Percentiles rank a stretch among this genome's conserved stretches.
Conservation (phyloP, 371 early-diverging fungal species). For the Rhizomucor pusillus region DNA sequence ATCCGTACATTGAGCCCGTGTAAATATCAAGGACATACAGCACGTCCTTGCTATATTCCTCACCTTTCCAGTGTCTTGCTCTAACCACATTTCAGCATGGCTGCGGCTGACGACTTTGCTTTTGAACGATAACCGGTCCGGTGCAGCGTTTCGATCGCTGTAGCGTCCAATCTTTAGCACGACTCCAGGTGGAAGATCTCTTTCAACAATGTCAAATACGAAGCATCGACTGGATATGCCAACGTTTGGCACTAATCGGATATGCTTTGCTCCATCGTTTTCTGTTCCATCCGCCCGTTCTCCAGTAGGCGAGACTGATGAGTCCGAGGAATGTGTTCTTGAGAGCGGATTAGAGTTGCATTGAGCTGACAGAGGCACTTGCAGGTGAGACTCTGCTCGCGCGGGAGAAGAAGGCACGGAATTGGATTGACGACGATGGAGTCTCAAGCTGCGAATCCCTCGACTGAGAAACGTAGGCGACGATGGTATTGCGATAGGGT, state of each 20-base stretch:
- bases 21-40: too few species aligned
- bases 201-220: constrained; percentile 81
- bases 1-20: background rate
- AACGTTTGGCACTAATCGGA: constrained; percentile 75
- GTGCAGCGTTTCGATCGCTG: constrained; percentile 64
- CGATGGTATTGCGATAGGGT: constrained; percentile 2
- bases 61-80: constrained; percentile 69
- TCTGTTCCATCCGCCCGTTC: background rate
- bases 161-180: constrained; percentile 77
- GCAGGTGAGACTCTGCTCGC: constrained; percentile 1
- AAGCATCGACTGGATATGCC: constrained; percentile 67
- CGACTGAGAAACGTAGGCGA: constrained; percentile 31
- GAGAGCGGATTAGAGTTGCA: constrained; percentile 1
- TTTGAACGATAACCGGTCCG: constrained; percentile 82
- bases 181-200: constrained; percentile 65
- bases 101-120: constrained; percentile 92
- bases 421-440: constrained; percentile 24
- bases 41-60: constrained; percentile 36
- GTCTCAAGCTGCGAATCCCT: constrained; percentile 35
- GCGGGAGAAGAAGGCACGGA: constrained; percentile 16
- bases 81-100: constrained; percentile 91
- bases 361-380: background rate
- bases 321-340: constrained; percentile 2
- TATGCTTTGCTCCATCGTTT: constrained; percentile 18
- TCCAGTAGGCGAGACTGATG: constrained; percentile 13